Conservation (phyloP, 768 basidiomycete genomes). For the Mycena metata region DNA sequence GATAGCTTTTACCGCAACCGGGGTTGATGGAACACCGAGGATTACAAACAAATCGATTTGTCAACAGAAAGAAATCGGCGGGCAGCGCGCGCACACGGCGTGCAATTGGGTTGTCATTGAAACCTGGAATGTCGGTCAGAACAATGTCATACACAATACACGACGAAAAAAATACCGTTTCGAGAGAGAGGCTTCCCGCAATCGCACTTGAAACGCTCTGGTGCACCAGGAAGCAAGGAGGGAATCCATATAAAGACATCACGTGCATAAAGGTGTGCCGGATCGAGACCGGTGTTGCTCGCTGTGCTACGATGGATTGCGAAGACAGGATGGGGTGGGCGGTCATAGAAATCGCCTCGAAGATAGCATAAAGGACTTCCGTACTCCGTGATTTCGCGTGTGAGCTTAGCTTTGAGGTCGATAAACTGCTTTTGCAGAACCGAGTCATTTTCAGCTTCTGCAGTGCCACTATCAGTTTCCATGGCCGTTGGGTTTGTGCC, state of each 20-base stretch:
- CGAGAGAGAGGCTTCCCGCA: background rate
- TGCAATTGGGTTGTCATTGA: constrained; percentile 1
- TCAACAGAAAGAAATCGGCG: background rate
- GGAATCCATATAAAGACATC: background rate
- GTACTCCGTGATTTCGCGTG: no score
- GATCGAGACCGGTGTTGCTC: no score
- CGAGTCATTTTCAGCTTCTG: no score
- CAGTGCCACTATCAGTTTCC: no score
- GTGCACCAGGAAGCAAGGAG: background rate
- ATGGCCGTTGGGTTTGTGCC: no score
- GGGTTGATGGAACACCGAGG: background rate
- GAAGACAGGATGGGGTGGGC: constrained; percentile 8
- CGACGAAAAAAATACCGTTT: background rate
- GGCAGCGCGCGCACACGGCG: background rate
- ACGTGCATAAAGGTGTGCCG: background rate
- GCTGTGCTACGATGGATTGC: background rate
- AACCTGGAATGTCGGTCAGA: background rate
- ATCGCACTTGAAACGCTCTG: background rate
- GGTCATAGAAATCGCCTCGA: constrained; percentile 13
- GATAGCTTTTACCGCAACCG: background rate
- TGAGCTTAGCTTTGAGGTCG: no score
- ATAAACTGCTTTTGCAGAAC: no score
- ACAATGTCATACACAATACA: background rate
- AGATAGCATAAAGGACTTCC: constrained; percentile 1
- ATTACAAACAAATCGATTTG: background rate